A percentile compares a stretch with the other conserved stretches of the same genome.
phyloP scores from a whole-genome alignment of 2,329 filamentous ascomycete genomes.

The Aspergillus sp. region DNA sequence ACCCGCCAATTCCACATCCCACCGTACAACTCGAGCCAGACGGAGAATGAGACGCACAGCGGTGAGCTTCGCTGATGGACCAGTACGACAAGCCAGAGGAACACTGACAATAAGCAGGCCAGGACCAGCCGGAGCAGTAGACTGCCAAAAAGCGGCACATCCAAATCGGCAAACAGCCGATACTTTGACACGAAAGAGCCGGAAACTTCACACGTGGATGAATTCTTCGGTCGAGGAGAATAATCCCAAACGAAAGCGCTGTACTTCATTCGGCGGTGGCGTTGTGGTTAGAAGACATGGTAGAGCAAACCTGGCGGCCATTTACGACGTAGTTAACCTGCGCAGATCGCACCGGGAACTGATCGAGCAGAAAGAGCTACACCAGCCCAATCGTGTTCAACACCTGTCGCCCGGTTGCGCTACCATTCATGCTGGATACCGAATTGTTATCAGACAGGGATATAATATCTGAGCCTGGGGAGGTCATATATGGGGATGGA shows the following conservation, averaged over 20 bases:
- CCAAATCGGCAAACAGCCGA: too few species aligned
- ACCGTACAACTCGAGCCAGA: constrained; percentile 24
- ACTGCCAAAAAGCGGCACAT: too few species aligned
- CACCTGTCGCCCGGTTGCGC: constrained; percentile 9
- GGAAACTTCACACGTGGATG: constrained; percentile 29
- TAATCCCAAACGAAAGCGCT: too few species aligned
- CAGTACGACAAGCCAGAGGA: constrained; percentile 1
- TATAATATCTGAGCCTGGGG: neutral
- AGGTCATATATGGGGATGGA: neutral
- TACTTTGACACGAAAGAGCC: constrained; percentile 24
- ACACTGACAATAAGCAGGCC: too few species aligned
- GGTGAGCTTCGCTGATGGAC: too few species aligned
- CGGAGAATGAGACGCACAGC: too few species aligned
- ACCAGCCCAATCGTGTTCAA: constrained; percentile 14
- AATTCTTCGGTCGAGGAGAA: constrained; percentile 37
- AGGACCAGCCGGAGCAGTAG: too few species aligned
- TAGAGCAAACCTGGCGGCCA: constrained; percentile 3
- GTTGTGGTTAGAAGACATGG: neutral
- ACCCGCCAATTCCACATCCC: constrained; percentile 49
- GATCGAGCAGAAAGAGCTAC: too few species aligned
- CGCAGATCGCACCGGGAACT: constrained; percentile 12
- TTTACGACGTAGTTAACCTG: constrained; percentile 15
- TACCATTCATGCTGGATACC: constrained; percentile 23
- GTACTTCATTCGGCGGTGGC: too few species aligned
- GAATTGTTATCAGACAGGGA: constrained; percentile 15